These are phyloP conservation scores for Panaeolus papilionaceus DNA, from an alignment of 768 basidiomycete species.

Conservation along the genomic window DNA sequence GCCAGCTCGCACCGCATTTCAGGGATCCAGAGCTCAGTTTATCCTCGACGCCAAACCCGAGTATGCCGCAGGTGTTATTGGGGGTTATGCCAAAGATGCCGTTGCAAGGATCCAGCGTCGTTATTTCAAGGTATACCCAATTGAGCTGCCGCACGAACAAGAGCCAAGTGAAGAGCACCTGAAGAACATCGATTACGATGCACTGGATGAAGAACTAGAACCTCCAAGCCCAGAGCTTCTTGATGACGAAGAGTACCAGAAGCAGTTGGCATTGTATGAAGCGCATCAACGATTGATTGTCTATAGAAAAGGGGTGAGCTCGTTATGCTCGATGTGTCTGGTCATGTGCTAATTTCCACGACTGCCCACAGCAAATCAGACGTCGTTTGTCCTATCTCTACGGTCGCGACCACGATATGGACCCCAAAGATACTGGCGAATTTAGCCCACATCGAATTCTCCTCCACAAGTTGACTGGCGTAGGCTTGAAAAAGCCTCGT, in stretches of 20 bases:
- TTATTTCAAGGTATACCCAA: constrained; percentile 17
- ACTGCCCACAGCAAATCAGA: constrained; percentile 20
- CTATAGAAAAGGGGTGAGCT: constrained; percentile 14
- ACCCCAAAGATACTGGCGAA: constrained; percentile 14
- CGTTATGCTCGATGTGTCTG: neutral
- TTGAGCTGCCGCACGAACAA: constrained; percentile 14
- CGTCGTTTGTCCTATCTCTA: constrained; percentile 21
- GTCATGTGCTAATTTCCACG: constrained; percentile 5
- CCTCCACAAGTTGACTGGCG: constrained; percentile 11
- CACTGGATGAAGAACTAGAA: constrained; percentile 11
- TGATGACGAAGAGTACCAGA: neutral
- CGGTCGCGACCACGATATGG: constrained; percentile 2
- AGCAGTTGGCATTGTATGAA: neutral
- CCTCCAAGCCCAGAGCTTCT: constrained; percentile 2
- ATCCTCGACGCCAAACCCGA: constrained; percentile 3
- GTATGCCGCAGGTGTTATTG: constrained; percentile 6
- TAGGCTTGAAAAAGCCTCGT: constrained; percentile 9
- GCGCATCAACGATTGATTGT: neutral
- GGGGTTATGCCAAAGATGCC: constrained; percentile 1
- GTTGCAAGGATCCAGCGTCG: constrained; percentile 15
- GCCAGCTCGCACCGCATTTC: constrained; percentile 1
- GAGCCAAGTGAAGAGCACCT: constrained; percentile 10
- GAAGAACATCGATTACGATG: constrained; percentile 10
- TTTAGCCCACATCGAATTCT: constrained; percentile 16
- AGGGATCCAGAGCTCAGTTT: constrained; percentile 15